Conservation (phyloP, 1,284 basidiomycete genomes). For the Singerocomus rubriflavus region DNA sequence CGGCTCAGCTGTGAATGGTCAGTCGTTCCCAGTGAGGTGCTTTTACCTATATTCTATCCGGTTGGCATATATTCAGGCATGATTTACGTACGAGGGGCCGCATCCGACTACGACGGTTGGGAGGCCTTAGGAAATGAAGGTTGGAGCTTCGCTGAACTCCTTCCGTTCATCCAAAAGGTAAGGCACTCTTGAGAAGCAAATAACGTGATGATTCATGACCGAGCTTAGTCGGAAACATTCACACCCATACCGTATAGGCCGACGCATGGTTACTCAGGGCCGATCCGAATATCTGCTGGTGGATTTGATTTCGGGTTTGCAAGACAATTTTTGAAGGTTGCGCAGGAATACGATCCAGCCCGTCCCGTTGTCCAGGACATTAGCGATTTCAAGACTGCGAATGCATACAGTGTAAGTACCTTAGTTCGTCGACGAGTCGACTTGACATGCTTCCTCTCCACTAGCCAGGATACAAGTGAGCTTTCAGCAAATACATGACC, state of each 20-base stretch:
- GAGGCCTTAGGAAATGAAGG: conserved; percentile 48
- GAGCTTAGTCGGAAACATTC: conserved; percentile 50
- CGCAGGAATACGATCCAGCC: conserved; percentile 41
- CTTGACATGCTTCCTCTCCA: background rate
- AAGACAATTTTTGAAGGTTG: conserved; percentile 45
- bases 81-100: too few relatives aligned
- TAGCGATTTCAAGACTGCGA: too few relatives aligned
- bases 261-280: conserved; percentile 52
- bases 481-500: background rate
- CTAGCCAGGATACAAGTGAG: conserved; percentile 1
- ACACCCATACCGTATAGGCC: conserved; percentile 31
- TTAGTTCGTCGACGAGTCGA: background rate
- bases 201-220: background rate
- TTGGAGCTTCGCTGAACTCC: conserved; percentile 44
- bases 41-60: too few relatives aligned
- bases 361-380: conserved; percentile 28
- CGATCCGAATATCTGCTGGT: conserved; percentile 48
- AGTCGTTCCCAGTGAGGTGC: too few relatives aligned
- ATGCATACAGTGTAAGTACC: conserved; percentile 41
- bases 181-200: too few relatives aligned
- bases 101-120: conserved; percentile 48
- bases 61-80: too few relatives aligned
- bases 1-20: too few relatives aligned
- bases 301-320: conserved; percentile 38
- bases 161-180: conserved; percentile 55